Evolutionary conservation across 2,329 filamentous ascomycete genomes (phyloP).

Genomic region (Exophiala phaeomuriformis): DNA sequence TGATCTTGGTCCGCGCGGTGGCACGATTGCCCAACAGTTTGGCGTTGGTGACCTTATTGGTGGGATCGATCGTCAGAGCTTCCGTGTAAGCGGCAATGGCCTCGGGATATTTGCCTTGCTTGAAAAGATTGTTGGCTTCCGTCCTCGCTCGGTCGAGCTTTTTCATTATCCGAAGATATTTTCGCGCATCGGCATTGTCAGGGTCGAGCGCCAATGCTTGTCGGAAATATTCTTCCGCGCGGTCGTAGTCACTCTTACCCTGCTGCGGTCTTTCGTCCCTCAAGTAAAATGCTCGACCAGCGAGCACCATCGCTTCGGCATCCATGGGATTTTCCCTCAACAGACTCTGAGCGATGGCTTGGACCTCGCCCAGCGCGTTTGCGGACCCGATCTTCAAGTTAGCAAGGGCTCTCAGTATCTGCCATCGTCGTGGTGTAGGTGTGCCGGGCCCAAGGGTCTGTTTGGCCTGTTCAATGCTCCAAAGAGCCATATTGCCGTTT

Average conservation of each 20-base stretch:
- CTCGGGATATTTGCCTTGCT: slow-evolving; percentile 67
- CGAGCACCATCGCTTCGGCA: slow-evolving; percentile 83
- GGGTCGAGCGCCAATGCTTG: slow-evolving; percentile 86
- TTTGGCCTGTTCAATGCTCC: slow-evolving; percentile 85
- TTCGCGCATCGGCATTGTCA: slow-evolving; percentile 80
- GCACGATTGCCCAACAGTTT: slow-evolving; percentile 94
- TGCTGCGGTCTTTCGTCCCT: slow-evolving; percentile 69
- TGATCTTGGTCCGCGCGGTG: slow-evolving; percentile 69
- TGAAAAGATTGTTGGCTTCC: slow-evolving; percentile 86
- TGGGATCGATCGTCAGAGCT: slow-evolving; percentile 75
- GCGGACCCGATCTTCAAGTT: slow-evolving; percentile 86
- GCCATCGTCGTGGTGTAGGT: slow-evolving; percentile 83
- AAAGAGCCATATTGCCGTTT: slow-evolving; percentile 76
- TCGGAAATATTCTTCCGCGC: slow-evolving; percentile 85
- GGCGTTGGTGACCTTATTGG: slow-evolving; percentile 85
- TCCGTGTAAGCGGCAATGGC: slow-evolving; percentile 79
- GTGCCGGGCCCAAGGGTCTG: slow-evolving; percentile 68
- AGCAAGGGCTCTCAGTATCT: slow-evolving; percentile 82
- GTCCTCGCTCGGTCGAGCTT: slow-evolving; percentile 91
- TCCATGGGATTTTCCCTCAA: slow-evolving; percentile 83
- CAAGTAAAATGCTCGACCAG: slow-evolving; percentile 78
- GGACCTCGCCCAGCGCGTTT: slow-evolving; percentile 83
- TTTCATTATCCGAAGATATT: slow-evolving; percentile 81
- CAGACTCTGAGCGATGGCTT: slow-evolving; percentile 83
- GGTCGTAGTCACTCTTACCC: slow-evolving; percentile 47